phyloP scores from a whole-genome alignment of 2,329 filamentous ascomycete species.

The Alternaria incomplexa region DNA sequence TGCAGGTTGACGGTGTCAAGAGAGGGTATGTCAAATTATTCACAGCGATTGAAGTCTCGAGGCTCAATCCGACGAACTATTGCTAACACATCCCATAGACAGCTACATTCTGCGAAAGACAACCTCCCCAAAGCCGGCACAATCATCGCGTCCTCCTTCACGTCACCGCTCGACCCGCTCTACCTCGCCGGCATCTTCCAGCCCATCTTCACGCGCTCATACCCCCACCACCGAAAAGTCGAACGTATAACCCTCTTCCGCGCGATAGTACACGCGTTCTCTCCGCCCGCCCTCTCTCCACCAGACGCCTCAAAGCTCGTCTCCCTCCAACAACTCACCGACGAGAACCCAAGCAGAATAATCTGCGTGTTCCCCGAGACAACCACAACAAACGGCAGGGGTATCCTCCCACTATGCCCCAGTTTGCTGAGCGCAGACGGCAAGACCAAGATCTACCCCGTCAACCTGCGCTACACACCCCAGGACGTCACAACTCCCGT shows the following conservation, averaged over 20 bases:
- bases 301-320: constrained; percentile 42
- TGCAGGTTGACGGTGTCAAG: constrained; percentile 97
- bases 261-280: constrained; percentile 76
- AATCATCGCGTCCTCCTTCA: constrained; percentile 89
- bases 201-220: constrained; percentile 88
- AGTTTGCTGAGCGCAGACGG: constrained; percentile 72
- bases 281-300: constrained; percentile 56
- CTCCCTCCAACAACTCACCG: constrained; percentile 59
- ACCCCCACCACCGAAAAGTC: constrained; percentile 75
- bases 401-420: constrained; percentile 82
- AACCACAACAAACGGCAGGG: constrained; percentile 91
- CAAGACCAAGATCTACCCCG: constrained; percentile 81
- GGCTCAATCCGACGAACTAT: not conserved
- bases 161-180: constrained; percentile 88
- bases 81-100: constrained; percentile 17
- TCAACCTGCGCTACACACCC: constrained; percentile 88
- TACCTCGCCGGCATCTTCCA: constrained; percentile 97
- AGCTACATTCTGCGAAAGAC: constrained; percentile 42
- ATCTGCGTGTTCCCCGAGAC: constrained; percentile 93
- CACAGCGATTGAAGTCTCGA: not conserved
- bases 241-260: constrained; percentile 76
- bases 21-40: constrained; percentile 67
- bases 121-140: constrained; percentile 80
- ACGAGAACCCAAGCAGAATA: constrained; percentile 73
- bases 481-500: constrained; percentile 90